Evolutionary conservation across 1,284 basidiomycete genomes (phyloP), one percentile per base, ranked within the genome.

Genomic region (Mrakiaceae sp.): DNA sequence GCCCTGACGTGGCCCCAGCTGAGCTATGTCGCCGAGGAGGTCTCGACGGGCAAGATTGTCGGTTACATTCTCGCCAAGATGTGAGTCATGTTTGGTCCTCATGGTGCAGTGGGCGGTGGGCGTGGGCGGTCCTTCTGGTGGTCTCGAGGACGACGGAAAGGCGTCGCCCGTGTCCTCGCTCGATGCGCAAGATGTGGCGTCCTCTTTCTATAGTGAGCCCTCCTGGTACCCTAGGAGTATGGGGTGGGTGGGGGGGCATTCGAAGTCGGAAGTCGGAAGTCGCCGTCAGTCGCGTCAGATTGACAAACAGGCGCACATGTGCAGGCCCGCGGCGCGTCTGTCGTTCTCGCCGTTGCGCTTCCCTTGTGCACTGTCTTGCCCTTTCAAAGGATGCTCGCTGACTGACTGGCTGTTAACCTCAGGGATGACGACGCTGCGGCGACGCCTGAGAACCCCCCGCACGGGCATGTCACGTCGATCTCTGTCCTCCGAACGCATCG

Each of bases 1-100:
- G 81, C 84, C 6, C 78, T 94, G 72, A 91, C 87, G 8, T 98
- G 94, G 94, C 94, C 94, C 1, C 86, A 91, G 69, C 81, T 97
- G 39, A 95, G 91, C 3, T 98, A 88, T 73, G 91, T 98, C 16
- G 94, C 93, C 0, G 91, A 95, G 72, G 90, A 95, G 72, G 82
- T 85, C 67, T 54, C 57, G 8, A 86, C 86, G 71, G 91, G 93
- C 0, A 81, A 89, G 60, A 86, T 97, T 58, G 91, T 98, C 0
- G 94, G 94, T 39, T 97, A 97, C 75, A 93, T 97, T 40, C 78
- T 97, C 10, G 91, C 90, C 0, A 95, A 95, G 75, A 94, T 97
- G 94, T 90, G 64, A 60, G 75, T 66, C 79, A 76, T 39, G 27
- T 27, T 27, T 27, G 27, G 27, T 27, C 27, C 27, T 27, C 27